phyloP scores from a whole-genome alignment of 2,329 filamentous ascomycete genomes.

The Botrytis medusae region DNA sequence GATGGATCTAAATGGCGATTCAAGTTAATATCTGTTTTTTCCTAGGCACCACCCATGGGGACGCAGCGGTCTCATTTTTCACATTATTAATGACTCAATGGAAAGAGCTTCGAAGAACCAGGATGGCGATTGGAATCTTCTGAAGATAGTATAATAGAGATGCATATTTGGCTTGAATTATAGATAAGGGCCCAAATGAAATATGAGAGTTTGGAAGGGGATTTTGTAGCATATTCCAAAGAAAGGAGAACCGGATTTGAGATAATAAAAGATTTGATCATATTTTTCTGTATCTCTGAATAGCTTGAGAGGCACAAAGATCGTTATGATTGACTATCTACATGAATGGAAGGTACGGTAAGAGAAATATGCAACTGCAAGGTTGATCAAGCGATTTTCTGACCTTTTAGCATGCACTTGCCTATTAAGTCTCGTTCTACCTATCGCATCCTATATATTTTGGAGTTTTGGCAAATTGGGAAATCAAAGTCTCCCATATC shows the following conservation, averaged over 20 bases:
- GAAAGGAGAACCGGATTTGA: neutral
- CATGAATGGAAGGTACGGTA: neutral
- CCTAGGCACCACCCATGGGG: neutral
- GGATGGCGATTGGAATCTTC: neutral
- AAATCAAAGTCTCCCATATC: neutral
- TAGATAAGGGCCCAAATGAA: neutral
- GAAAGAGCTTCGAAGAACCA: neutral
- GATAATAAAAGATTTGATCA: neutral
- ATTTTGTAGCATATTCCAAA: neutral
- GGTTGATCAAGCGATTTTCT: neutral
- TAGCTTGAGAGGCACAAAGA: neutral
- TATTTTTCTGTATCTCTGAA: neutral
- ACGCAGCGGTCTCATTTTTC: neutral
- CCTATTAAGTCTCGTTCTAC: neutral
- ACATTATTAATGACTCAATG: neutral
- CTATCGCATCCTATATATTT: neutral
- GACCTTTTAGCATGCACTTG: neutral
- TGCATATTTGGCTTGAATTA: neutral
- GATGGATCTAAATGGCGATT: neutral
- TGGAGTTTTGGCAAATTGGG: neutral
- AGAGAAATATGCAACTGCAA: neutral
- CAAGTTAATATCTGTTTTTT: neutral
- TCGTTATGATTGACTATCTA: neutral
- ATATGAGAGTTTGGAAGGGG: neutral
- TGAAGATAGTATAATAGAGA: neutral